Evolutionary conservation across 352 stramenopile genomes (phyloP), one percentile per base, ranked within the genome.

Genomic region (Phytophthora colocasiae): DNA sequence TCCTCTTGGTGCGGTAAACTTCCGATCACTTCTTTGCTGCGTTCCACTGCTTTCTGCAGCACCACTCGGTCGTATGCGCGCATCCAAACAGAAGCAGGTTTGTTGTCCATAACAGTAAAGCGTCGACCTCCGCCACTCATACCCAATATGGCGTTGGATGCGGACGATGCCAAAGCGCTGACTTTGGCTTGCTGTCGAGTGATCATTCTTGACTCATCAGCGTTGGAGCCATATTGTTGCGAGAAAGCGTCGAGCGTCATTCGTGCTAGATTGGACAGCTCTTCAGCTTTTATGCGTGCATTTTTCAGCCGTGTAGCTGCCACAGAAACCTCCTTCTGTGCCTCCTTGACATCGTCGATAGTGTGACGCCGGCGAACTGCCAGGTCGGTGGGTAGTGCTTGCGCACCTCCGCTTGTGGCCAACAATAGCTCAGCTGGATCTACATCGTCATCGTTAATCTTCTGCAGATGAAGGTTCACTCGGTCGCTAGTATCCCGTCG

Each of bases 341-440:
- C 84, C 6, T 83, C 77, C 45, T 92, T 89, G 19, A 92, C 84
- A 24, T 94, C 85, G 48, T 94, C 87, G 53, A 89, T 86, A 22
- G 87, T 93, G 58, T 94, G 87, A 27, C 87, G 87, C 59, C 86
- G 84, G 9, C 87, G 87, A 26, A 86, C 68, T 7, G 58, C 67
- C 9, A 92, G 66, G 17, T 95, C 82, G 2, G 65, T 81, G 0
- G 79, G 70, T n/a, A 89, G 50, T 24, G 31, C 58, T 57, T 59
- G 32, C 10, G 54, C 47, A 19, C 4, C 24, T 46, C 54, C 58
- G 7, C 40, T 55, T 29, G 50, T 58, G 14, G 51, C 47, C 17
- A 88, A 39, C 14, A 75, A 7, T 4, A 91, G 60, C 36, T 86
- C 71, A 0, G 65, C 63, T 2, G 87, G 87, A 43, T 94, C 78